Evolutionary conservation across 2,329 filamentous ascomycete species (phyloP).

Genomic region (Ceratocystis ficicola): DNA sequence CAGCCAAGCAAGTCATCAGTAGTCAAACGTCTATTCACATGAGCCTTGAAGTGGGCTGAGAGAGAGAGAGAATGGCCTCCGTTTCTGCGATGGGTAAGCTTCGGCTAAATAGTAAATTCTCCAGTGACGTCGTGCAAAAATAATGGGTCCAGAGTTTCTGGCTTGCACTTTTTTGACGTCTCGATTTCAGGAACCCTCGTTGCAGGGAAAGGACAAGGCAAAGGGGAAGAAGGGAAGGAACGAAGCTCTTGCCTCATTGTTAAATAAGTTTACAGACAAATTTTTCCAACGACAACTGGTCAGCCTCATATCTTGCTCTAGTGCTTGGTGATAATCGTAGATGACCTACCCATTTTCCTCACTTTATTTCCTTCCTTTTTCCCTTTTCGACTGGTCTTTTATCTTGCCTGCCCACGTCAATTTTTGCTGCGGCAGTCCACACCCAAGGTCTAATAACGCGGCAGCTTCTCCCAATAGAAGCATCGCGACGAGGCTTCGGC

Average conservation of each 20-base stretch:
- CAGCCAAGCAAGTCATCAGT: too few relatives aligned
- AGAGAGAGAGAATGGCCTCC: not conserved
- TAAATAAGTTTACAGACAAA: not conserved
- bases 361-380: not conserved
- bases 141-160: not conserved
- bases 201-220: not conserved
- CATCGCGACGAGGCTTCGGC: slow-evolving; percentile 17
- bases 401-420: not conserved
- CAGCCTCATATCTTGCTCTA: not conserved
- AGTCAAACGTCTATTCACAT: too few relatives aligned
- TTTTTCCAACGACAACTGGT: not conserved
- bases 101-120: slow-evolving; percentile 12
- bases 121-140: slow-evolving; percentile 14
- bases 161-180: slow-evolving; percentile 1
- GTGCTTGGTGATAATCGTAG: not conserved
- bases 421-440: not conserved
- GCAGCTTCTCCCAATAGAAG: slow-evolving; percentile 8
- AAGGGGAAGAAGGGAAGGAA: not conserved
- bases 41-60: not conserved
- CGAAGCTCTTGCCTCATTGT: not conserved
- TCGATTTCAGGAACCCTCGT: slow-evolving; percentile 1
- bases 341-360: not conserved
- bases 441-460: slow-evolving; percentile 7
- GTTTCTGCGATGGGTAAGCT: not conserved
- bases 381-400: not conserved